Percentiles rank a stretch among this genome's conserved stretches.
Conservation (phyloP, 1,284 basidiomycete species). For the Sphagnurus paluster region DNA sequence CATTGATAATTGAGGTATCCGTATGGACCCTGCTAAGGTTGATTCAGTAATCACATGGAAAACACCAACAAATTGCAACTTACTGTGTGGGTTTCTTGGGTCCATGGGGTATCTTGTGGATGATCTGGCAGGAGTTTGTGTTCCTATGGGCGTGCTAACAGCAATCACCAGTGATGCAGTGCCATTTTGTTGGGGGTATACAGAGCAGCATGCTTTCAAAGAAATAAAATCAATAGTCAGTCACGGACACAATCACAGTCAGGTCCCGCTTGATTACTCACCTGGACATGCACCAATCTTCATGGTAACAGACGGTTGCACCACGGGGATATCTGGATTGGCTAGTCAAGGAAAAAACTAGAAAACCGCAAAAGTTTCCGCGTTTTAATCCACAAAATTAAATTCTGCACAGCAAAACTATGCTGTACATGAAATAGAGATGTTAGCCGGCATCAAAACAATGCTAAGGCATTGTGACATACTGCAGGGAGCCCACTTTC, state of each 20-base stretch:
- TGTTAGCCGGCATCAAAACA: constrained; percentile 34
- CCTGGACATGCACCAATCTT: constrained; percentile 19
- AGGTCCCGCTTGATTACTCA: constrained; percentile 26
- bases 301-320: constrained; percentile 30
- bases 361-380: constrained; percentile 25
- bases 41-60: neutral
- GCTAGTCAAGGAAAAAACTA: constrained; percentile 30
- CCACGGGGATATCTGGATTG: constrained; percentile 26
- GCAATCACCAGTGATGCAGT: constrained; percentile 5
- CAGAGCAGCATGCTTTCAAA: constrained; percentile 35
- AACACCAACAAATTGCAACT: neutral
- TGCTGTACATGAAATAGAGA: constrained; percentile 33
- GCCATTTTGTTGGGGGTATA: constrained; percentile 30
- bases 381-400: constrained; percentile 38
- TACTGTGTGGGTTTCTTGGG: neutral
- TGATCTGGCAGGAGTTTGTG: neutral
- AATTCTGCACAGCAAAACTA: constrained; percentile 39
- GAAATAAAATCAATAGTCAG: constrained; percentile 29
- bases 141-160: constrained; percentile 1
- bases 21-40: constrained; percentile 1
- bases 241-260: constrained; percentile 20
- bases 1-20: constrained; percentile 26
- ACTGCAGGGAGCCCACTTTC: constrained; percentile 29
- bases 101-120: neutral
- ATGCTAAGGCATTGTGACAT: constrained; percentile 30